phyloP scores from a whole-genome alignment of 2,329 filamentous ascomycete species.

The Diplodia intermedia region DNA sequence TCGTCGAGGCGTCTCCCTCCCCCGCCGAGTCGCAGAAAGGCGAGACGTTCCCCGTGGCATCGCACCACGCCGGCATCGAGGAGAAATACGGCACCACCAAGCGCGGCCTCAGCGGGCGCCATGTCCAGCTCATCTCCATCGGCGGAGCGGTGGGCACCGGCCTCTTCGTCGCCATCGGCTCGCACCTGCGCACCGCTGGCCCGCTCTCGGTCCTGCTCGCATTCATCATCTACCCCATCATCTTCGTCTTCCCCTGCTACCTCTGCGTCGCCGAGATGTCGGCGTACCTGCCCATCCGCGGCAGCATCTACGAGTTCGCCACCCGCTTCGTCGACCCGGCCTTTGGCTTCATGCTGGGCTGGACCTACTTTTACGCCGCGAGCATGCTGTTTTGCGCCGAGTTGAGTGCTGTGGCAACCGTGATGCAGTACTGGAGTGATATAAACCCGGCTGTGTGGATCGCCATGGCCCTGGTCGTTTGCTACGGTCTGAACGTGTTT shows the following conservation, averaged over 20 bases:
- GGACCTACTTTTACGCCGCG: constrained; percentile 28
- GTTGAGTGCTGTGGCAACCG: constrained; percentile 45
- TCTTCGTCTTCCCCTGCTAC: constrained; percentile 33
- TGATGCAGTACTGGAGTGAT: constrained; percentile 53
- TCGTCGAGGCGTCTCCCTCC: constrained; percentile 8
- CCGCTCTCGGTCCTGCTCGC: constrained; percentile 34
- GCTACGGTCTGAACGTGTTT: constrained; percentile 29
- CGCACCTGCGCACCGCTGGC: constrained; percentile 37
- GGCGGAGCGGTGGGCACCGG: constrained; percentile 28
- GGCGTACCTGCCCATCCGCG: constrained; percentile 54
- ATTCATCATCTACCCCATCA: constrained; percentile 39
- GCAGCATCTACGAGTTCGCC: constrained; percentile 85
- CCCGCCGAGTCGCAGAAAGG: constrained; percentile 8
- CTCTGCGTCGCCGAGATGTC: constrained; percentile 40
- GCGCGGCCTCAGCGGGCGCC: constrained; percentile 21
- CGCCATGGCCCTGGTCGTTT: constrained; percentile 26
- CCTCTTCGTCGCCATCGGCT: constrained; percentile 30
- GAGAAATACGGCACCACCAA: constrained; percentile 30
- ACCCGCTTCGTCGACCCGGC: constrained; percentile 59
- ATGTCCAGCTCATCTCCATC: constrained; percentile 30
- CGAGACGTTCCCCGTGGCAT: constrained; percentile 6
- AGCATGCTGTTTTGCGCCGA: constrained; percentile 45
- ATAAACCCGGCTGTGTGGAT: constrained; percentile 31
- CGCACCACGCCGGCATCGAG: constrained; percentile 9
- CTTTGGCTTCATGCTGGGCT: constrained; percentile 27